Evolutionary conservation across 1,139 yeast species (phyloP), one percentile per base, ranked within the genome.

Genomic region (Zygoascus hellenicus): DNA sequence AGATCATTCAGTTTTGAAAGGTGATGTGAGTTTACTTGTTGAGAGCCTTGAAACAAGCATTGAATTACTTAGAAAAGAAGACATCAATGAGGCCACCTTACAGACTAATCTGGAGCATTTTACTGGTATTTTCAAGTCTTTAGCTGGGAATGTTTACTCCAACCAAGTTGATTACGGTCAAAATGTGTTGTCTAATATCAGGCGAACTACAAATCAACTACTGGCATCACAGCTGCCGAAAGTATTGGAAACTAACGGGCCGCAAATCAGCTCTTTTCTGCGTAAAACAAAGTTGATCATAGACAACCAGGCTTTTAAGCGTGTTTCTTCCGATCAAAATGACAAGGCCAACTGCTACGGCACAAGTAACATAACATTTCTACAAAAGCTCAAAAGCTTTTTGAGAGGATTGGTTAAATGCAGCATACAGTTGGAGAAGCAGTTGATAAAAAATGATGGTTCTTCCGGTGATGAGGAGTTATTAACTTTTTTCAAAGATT

Each of bases 31-130:
- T 22, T 22, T 7, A 22, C 26, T 22, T 22, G 26, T 22, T 22
- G 26, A 22, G 7, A 22, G 26, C 7, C 26, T 22, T 5, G 26
- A 22, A 7, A 7, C 4, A 22, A 22, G 26, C 14, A 47, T 53
- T 22, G 55, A 48, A 14, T 45, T 30, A 19, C 33, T 58, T 16
- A 47, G 52, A 15, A 51, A 44, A n/a, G 55, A 52, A 15, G 51
- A 49, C 26, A 42, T 52, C 15, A 42, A 51, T 5, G 57, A 55
- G 28, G 46, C 26, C 11, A 48, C 45, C 4, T 50, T 52, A 19
- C 29, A 48, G 19, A 46, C 41, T 13, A 33, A 16, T 13, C 40
- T 48, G 11, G 31, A 32, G 15, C 34, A 41, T 7, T 22, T 37
- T 26, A 26, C n/a, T n/a, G 19, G 38, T 5, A 30, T 10, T 17